Evolutionary conservation across 2,329 filamentous ascomycete genomes (phyloP), one percentile per base, ranked within the genome.

Genomic region (Calonectria naviculata): DNA sequence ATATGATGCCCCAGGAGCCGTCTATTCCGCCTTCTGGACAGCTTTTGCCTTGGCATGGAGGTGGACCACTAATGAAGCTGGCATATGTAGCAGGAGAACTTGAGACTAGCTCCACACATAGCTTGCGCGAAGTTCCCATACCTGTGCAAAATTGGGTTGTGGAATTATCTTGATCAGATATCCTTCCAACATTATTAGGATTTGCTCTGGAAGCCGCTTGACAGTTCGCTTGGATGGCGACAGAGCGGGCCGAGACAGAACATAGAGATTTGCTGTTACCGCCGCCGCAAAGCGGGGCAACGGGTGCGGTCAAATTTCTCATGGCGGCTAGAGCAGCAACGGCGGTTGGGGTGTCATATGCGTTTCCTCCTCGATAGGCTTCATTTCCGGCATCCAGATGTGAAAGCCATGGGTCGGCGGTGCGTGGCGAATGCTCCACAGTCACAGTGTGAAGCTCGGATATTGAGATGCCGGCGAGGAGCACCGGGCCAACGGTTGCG

Each of bases 381-480:
- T 19, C 21, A 38, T 69, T 71, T n/a, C 42, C 69, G 8, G 38
- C 61, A 47, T 65, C 56, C 8, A 65, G 24, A 17, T 54, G 66
- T 3, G 68, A 58, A 9, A 31, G 15, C 66, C 69, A 67, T 3
- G 52, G 41, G 29, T 67, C 67, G 19, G 34, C 38, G 17, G 56
- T 44, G 19, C 19, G 36, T 24, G 38, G 21, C 9, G 9, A 24
- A 7, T 3, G 24, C 36, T 44, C 56, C n/a, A 44, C 36, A 1
- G 26, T 17, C 5, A 44, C 24, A 7, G 28, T 31, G 15, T 19
- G 36, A 3, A 29, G 7, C 10, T 47, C 31, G 2, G 61, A 64
- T 4, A 34, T 34, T 2, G 71, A 65, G 64, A 73, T 67, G 29
- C 71, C 71, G 8, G 60, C 44, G n/a, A 74, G 68, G 5, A 74